phyloP scores from a whole-genome alignment of 129 eudicot species.

The Tagetes patula region DNA sequence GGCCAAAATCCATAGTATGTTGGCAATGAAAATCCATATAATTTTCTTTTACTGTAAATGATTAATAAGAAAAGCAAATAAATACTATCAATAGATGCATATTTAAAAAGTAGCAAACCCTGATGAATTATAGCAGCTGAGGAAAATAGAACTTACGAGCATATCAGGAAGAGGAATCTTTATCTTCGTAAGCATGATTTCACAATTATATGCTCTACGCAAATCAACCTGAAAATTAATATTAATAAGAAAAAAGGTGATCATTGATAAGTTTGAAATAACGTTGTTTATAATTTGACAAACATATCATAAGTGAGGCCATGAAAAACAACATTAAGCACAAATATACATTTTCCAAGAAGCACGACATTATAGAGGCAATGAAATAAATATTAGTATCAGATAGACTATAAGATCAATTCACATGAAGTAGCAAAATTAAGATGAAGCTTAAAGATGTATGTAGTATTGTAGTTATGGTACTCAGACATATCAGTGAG shows the following conservation, averaged over 20 bases:
- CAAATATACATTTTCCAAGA: conserved; percentile 19
- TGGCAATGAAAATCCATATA: neutral
- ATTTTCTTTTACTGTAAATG: neutral
- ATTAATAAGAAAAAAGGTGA: no score
- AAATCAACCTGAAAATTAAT: conserved; percentile 18
- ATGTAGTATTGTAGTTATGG: neutral
- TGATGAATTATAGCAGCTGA: neutral
- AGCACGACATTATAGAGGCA: conserved; percentile 1
- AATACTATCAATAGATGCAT: neutral
- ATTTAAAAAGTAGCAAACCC: neutral
- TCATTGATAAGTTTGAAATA: neutral
- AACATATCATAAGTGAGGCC: neutral
- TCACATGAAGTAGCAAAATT: neutral
- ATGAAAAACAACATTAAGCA: neutral
- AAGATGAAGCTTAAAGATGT: neutral
- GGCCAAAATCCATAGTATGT: conserved; percentile 2
- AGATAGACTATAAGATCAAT: conserved; percentile 12
- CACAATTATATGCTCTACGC: conserved; percentile 21
- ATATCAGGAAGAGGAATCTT: conserved; percentile 13
- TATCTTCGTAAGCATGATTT: conserved; percentile 24
- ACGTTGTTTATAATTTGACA: conserved; percentile 16
- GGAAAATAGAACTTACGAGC: conserved; percentile 39
- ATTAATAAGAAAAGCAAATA: neutral
- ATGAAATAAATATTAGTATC: conserved; percentile 9
- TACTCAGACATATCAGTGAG: neutral